Conservation (phyloP, 805 yeast genomes). For the Ogataea nonfermentans region DNA sequence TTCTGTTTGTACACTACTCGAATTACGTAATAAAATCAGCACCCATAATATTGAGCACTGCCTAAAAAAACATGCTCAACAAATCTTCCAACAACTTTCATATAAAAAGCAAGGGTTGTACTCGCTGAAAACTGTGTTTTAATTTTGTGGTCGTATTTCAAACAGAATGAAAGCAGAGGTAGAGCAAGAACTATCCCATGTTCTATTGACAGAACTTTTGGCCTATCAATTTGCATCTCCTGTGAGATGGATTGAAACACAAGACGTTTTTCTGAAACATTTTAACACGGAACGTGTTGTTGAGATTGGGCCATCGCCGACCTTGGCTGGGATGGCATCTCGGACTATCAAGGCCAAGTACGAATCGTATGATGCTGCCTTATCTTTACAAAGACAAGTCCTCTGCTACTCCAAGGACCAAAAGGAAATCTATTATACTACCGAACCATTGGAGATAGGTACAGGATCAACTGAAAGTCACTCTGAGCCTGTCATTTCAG, state of each 20-base stretch:
- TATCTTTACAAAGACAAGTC: constrained; percentile 90
- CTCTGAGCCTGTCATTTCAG: constrained; percentile 23
- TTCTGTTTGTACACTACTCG: too few relatives aligned
- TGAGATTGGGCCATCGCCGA: constrained; percentile 98
- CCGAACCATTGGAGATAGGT: constrained; percentile 63
- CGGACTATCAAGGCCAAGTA: constrained; percentile 94
- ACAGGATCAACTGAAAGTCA: constrained; percentile 32
- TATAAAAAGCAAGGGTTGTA: not conserved
- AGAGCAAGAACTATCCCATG: constrained; percentile 96
- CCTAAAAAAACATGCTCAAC: constrained; percentile 7
- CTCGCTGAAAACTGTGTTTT: not conserved
- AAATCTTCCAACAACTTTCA: constrained; percentile 10
- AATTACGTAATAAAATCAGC: too few relatives aligned
- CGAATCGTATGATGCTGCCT: constrained; percentile 97
- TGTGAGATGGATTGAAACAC: constrained; percentile 98
- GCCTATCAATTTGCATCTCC: constrained; percentile 99
- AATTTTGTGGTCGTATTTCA: not conserved
- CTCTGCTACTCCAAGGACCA: constrained; percentile 94
- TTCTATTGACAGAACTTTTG: constrained; percentile 87
- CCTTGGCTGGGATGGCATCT: constrained; percentile 97
- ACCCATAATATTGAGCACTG: not conserved
- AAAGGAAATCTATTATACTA: constrained; percentile 93
- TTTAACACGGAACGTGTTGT: constrained; percentile 96
- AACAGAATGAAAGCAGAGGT: constrained; percentile 80
- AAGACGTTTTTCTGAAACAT: constrained; percentile 92